Evolutionary conservation across 2,329 filamentous ascomycete species (phyloP).

Genomic region (Penicillium sp.): DNA sequence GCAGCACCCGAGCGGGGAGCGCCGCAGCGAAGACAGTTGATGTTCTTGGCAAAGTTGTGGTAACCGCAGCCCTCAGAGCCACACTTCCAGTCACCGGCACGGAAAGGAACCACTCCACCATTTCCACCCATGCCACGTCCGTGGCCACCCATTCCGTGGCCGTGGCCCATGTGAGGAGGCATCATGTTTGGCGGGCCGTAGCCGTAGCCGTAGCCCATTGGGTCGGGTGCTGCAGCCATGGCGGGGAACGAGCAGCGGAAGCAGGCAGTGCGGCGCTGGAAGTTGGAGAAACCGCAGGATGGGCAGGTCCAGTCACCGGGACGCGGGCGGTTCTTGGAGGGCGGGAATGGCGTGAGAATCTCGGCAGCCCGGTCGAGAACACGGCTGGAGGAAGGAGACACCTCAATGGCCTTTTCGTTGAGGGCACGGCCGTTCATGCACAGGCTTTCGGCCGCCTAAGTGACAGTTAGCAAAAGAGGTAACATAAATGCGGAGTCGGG

Average conservation of each 20-base stretch:
- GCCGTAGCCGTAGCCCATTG: slow-evolving; percentile 66
- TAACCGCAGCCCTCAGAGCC: slow-evolving; percentile 96
- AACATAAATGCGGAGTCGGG: background rate
- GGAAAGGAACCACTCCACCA: slow-evolving; percentile 89
- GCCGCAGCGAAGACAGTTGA: slow-evolving; percentile 94
- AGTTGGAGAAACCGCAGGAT: slow-evolving; percentile 98
- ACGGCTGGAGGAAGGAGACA: slow-evolving; percentile 94
- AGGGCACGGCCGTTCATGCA: slow-evolving; percentile 99
- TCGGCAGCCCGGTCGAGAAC: slow-evolving; percentile 94
- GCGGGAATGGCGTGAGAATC: slow-evolving; percentile 95
- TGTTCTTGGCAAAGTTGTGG: slow-evolving; percentile 99
- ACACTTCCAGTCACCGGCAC: slow-evolving; percentile 98
- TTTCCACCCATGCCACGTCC: slow-evolving; percentile 67
- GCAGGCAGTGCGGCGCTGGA: slow-evolving; percentile 96
- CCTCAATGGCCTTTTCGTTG: slow-evolving; percentile 98
- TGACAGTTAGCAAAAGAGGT: slow-evolving; percentile 1
- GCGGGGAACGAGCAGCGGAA: slow-evolving; percentile 99
- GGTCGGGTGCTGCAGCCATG: slow-evolving; percentile 75
- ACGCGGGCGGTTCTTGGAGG: slow-evolving; percentile 95
- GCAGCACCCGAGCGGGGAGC: slow-evolving; percentile 91
- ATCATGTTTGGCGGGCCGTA: slow-evolving; percentile 75
- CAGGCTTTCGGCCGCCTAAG: slow-evolving; percentile 86
- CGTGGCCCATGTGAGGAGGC: slow-evolving; percentile 70
- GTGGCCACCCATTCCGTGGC: slow-evolving; percentile 59
- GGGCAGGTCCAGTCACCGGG: slow-evolving; percentile 99